Percentiles rank a stretch among this genome's conserved stretches.
Conservation (phyloP, 2,329 filamentous ascomycete genomes). For the Penicillium freii region DNA sequence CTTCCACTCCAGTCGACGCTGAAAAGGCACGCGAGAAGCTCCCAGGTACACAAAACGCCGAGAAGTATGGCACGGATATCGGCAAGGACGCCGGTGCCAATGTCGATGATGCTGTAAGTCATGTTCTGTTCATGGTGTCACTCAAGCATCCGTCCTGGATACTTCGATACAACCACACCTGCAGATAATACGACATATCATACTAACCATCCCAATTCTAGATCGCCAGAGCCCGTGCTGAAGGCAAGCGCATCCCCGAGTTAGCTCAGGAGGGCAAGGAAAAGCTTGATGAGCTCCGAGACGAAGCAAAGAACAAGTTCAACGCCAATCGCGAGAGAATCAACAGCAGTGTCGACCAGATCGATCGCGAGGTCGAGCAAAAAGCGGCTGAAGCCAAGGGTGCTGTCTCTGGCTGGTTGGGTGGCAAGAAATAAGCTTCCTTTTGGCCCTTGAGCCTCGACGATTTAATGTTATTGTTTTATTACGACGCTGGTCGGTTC, state of each 20-base stretch:
- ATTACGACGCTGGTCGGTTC: background rate
- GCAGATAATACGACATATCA: slow-evolving; percentile 5
- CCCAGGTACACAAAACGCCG: slow-evolving; percentile 61
- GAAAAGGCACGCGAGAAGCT: slow-evolving; percentile 66
- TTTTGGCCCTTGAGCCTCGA: background rate
- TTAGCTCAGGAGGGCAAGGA: slow-evolving; percentile 59
- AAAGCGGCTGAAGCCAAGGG: slow-evolving; percentile 79
- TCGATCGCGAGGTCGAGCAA: slow-evolving; percentile 78
- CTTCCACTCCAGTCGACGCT: slow-evolving; percentile 64
- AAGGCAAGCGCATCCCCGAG: slow-evolving; percentile 60
- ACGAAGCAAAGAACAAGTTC: slow-evolving; percentile 58
- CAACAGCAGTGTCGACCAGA: slow-evolving; percentile 64
- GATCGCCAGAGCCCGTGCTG: slow-evolving; percentile 61
- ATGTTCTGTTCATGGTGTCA: background rate
- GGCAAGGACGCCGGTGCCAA: slow-evolving; percentile 63
- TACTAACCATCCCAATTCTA: slow-evolving; percentile 29
- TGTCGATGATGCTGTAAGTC: slow-evolving; percentile 67
- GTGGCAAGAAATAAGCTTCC: slow-evolving; percentile 47
- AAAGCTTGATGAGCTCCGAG: slow-evolving; percentile 60
- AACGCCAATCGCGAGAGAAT: slow-evolving; percentile 45
- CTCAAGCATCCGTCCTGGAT: background rate
- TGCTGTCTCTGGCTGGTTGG: slow-evolving; percentile 82
- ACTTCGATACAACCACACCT: background rate
- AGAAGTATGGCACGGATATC: slow-evolving; percentile 63
- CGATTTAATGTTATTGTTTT: background rate